These are phyloP conservation scores for Phytophthora meadii DNA, from an alignment of 352 stramenopile genomes.

Conservation along the genomic window DNA sequence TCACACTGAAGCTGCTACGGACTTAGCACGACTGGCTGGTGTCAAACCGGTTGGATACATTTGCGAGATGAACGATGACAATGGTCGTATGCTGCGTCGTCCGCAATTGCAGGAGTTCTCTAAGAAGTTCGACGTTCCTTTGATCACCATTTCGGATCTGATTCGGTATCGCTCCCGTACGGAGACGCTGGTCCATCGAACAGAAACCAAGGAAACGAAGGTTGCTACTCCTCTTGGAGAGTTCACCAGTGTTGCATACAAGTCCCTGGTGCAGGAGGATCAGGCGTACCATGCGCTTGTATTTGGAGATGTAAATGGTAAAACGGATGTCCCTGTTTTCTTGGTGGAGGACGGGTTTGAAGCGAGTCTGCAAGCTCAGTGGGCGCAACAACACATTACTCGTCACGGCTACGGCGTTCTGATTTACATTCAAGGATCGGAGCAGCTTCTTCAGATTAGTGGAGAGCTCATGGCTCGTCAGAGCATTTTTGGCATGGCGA, in stretches of 20 bases:
- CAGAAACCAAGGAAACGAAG: constrained; percentile 24
- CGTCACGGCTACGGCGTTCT: constrained; percentile 52
- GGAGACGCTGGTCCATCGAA: constrained; percentile 70
- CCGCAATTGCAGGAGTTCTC: constrained; percentile 91
- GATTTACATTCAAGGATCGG: constrained; percentile 68
- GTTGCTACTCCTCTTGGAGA: constrained; percentile 72
- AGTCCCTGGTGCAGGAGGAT: constrained; percentile 61
- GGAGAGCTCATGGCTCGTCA: constrained; percentile 85
- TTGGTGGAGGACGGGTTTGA: constrained; percentile 70
- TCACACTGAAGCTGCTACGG: constrained; percentile 97
- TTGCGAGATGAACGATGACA: constrained; percentile 87
- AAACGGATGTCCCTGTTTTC: constrained; percentile 58
- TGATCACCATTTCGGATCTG: constrained; percentile 98
- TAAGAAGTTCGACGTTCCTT: constrained; percentile 87
- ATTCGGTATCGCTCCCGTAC: constrained; percentile 92
- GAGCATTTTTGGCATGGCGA: constrained; percentile 85
- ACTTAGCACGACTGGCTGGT: constrained; percentile 94
- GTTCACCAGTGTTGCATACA: constrained; percentile 71
- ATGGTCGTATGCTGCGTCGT: constrained; percentile 81
- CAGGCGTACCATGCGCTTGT: constrained; percentile 70
- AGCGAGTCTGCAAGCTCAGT: constrained; percentile 66
- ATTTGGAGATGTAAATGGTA: constrained; percentile 45
- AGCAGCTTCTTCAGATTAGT: constrained; percentile 75
- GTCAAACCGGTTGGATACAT: constrained; percentile 89
- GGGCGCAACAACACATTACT: constrained; percentile 68